Evolutionary conservation across 2,329 filamentous ascomycete species (phyloP).

Genomic region (Exophiala sp.): DNA sequence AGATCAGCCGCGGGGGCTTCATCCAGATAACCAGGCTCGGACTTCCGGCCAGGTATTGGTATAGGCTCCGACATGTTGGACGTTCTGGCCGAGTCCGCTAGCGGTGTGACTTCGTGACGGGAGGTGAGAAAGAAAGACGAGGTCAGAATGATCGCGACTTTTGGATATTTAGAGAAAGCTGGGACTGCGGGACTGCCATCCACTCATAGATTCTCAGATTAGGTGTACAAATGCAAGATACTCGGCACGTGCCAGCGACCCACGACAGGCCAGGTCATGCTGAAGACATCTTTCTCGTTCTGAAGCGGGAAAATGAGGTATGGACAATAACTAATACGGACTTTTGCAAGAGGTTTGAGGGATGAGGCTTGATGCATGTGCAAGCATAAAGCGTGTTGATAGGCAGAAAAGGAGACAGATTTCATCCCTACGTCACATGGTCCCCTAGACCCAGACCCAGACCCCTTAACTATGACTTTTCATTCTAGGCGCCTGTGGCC

Average conservation of each 20-base stretch:
- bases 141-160: too few species aligned
- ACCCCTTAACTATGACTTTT: not conserved
- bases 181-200: not conserved
- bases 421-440: constrained; percentile 1
- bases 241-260: constrained; percentile 12
- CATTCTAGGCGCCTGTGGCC: not conserved
- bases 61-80: constrained; percentile 30
- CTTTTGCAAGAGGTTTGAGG: not conserved
- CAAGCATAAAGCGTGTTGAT: constrained; percentile 6
- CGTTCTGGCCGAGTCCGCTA: not conserved
- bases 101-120: too few species aligned
- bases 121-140: too few species aligned
- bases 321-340: not conserved
- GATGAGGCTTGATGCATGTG: constrained; percentile 4
- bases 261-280: constrained; percentile 6
- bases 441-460: not conserved
- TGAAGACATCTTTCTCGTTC: not conserved
- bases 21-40: constrained; percentile 24
- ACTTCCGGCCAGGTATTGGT: constrained; percentile 28
- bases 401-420: constrained; percentile 5
- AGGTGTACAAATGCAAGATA: constrained; percentile 2
- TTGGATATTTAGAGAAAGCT: not conserved
- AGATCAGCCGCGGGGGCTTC: constrained; percentile 24
- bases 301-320: too few species aligned
- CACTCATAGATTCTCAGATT: too few species aligned